Percentiles rank a stretch among this genome's conserved stretches.
Conservation (phyloP, 2,329 filamentous ascomycete species). For the Metarhizium anisopliae region DNA sequence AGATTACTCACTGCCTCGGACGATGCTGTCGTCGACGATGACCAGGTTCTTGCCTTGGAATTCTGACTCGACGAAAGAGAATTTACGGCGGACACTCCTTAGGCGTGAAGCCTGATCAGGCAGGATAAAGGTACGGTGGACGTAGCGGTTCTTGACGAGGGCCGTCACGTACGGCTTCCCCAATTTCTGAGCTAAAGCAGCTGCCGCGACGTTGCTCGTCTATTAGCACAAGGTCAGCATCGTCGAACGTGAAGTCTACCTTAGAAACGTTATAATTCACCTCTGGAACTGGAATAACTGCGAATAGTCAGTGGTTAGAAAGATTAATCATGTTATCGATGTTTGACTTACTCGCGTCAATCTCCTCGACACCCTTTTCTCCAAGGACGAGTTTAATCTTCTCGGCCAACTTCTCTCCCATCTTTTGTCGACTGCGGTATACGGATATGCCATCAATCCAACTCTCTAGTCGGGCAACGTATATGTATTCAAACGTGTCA, state of each 20-base stretch:
- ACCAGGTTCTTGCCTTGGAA: slow-evolving; percentile 74
- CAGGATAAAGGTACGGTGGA: slow-evolving; percentile 10
- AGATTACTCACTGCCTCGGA: slow-evolving; percentile 41
- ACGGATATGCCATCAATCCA: slow-evolving; percentile 84
- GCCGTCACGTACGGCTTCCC: slow-evolving; percentile 71
- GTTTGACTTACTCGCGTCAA: slow-evolving; percentile 47
- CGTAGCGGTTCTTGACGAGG: slow-evolving; percentile 65
- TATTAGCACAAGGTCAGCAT: slow-evolving; percentile 21
- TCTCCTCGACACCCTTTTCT: slow-evolving; percentile 60
- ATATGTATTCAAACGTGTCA: slow-evolving; percentile 75
- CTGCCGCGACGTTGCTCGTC: slow-evolving; percentile 74
- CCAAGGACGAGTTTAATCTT: slow-evolving; percentile 61
- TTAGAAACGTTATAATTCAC: slow-evolving; percentile 9
- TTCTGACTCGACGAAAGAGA: slow-evolving; percentile 78
- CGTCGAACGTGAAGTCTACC: not conserved
- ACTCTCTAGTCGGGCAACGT: slow-evolving; percentile 76
- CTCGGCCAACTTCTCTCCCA: slow-evolving; percentile 74
- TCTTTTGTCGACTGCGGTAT: slow-evolving; percentile 72
- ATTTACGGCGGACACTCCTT: slow-evolving; percentile 81
- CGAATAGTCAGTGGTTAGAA: slow-evolving; percentile 8
- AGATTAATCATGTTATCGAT: not conserved
- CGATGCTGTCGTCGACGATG: slow-evolving; percentile 84
- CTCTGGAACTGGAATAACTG: slow-evolving; percentile 63
- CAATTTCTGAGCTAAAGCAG: slow-evolving; percentile 64
- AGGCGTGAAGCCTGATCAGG: slow-evolving; percentile 48